phyloP scores from a whole-genome alignment of 805 yeast species.

The Pichia membranifaciens region DNA sequence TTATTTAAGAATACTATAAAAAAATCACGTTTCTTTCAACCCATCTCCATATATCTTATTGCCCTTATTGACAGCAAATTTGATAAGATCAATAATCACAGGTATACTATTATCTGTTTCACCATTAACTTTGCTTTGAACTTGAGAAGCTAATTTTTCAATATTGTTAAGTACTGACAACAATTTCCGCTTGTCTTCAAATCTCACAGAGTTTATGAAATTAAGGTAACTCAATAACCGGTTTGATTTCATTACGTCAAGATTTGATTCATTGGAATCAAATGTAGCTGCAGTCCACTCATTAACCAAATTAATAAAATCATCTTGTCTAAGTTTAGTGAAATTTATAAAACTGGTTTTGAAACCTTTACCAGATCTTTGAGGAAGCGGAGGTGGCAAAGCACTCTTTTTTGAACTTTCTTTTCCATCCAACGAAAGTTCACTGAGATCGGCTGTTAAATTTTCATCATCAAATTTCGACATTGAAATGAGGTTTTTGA shows the following conservation, averaged over 20 bases:
- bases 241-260: slow-evolving; percentile 31
- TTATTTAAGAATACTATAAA: too few relatives aligned
- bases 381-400: background rate
- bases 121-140: background rate
- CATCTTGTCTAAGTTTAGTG: slow-evolving; percentile 35
- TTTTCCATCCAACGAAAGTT: background rate
- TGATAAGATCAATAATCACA: slow-evolving; percentile 15
- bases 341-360: slow-evolving; percentile 43
- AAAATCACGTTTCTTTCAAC: background rate
- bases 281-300: slow-evolving; percentile 35
- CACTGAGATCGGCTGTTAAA: background rate
- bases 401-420: background rate
- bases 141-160: background rate
- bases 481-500: slow-evolving; percentile 58
- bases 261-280: slow-evolving; percentile 1
- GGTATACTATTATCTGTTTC: background rate
- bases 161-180: background rate
- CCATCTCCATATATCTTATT: slow-evolving; percentile 11
- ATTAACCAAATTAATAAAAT: slow-evolving; percentile 39
- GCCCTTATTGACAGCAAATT: slow-evolving; percentile 21
- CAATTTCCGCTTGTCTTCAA: slow-evolving; percentile 6
- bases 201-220: slow-evolving; percentile 32
- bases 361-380: slow-evolving; percentile 20
- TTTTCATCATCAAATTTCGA: slow-evolving; percentile 16
- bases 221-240: slow-evolving; percentile 53